Conservation (phyloP, 2,329 filamentous ascomycete genomes). For the Calonectria hawksworthii region DNA sequence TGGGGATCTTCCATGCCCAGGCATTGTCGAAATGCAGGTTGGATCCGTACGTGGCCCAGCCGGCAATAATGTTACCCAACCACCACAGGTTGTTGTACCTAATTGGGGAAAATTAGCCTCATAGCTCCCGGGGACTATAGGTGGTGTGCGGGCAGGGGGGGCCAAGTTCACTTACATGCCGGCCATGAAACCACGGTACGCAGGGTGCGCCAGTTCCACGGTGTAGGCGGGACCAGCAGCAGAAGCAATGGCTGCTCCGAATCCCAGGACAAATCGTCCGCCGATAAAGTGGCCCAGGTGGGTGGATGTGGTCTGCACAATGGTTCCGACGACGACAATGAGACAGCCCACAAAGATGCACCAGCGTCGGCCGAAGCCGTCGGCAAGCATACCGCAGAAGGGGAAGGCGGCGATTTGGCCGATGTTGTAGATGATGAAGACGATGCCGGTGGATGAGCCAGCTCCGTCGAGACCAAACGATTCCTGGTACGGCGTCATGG, state of each 20-base stretch:
- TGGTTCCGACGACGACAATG: conserved; percentile 58
- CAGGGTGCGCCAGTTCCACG: conserved; percentile 74
- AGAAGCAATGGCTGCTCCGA: conserved; percentile 71
- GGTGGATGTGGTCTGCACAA: conserved; percentile 47
- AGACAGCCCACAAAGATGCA: conserved; percentile 68
- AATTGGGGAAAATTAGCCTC: neutral
- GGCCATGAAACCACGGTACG: conserved; percentile 71
- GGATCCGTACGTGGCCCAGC: conserved; percentile 63
- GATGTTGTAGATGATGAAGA: conserved; percentile 37
- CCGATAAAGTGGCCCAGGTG: conserved; percentile 67
- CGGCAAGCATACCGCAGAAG: conserved; percentile 20
- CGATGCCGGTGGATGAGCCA: conserved; percentile 54
- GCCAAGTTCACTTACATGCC: conserved; percentile 62
- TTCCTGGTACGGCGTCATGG: conserved; percentile 64
- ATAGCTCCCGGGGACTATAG: neutral
- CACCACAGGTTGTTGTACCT: conserved; percentile 30
- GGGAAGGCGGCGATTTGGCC: conserved; percentile 33
- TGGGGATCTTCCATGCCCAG: conserved; percentile 22
- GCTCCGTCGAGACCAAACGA: conserved; percentile 62
- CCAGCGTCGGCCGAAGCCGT: conserved; percentile 26
- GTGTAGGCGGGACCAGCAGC: conserved; percentile 73
- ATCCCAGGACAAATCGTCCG: conserved; percentile 66
- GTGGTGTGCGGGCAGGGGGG: no score
- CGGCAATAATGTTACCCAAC: conserved; percentile 25
- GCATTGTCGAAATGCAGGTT: conserved; percentile 36